These are phyloP conservation scores for Aristolochia fimbriata DNA, from an alignment of 164 flowering plant species.

Conservation along the genomic window DNA sequence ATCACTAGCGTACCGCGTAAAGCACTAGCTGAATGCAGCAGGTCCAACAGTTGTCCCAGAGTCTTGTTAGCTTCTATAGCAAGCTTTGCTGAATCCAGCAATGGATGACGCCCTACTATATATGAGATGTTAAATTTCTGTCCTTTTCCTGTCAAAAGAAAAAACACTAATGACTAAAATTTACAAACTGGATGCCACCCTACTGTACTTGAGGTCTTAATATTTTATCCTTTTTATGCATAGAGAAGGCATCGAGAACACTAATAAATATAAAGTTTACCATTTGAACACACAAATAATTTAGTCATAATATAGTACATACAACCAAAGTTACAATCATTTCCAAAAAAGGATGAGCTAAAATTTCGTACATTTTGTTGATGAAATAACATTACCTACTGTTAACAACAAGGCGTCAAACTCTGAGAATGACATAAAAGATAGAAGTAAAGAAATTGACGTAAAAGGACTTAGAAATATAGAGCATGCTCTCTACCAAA, in stretches of 20 bases:
- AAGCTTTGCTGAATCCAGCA: constrained; percentile 50
- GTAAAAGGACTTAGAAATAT: too few species aligned
- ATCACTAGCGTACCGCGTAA: constrained; percentile 57
- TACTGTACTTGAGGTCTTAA: neutral
- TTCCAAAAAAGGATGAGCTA: neutral
- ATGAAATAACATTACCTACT: neutral
- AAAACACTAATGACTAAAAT: neutral
- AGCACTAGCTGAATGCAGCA: constrained; percentile 42
- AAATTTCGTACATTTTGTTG: too few species aligned
- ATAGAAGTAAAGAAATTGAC: too few species aligned
- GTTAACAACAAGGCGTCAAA: neutral
- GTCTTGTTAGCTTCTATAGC: constrained; percentile 56
- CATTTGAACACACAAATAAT: too few species aligned
- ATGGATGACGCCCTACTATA: constrained; percentile 62
- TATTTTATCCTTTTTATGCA: neutral
- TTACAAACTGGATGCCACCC: too few species aligned
- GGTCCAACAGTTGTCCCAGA: constrained; percentile 43
- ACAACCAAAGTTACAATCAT: neutral
- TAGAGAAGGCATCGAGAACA: too few species aligned
- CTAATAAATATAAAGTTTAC: too few species aligned
- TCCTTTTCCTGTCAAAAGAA: constrained; percentile 28
- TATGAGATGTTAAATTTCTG: constrained; percentile 55
- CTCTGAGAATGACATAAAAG: neutral
- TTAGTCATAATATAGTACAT: too few species aligned
- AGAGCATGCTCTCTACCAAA: too few species aligned